A percentile compares a stretch with the other conserved stretches of the same genome.
phyloP scores from a whole-genome alignment of 2,329 filamentous ascomycete species.

The Pseudocercospora macadamiae region DNA sequence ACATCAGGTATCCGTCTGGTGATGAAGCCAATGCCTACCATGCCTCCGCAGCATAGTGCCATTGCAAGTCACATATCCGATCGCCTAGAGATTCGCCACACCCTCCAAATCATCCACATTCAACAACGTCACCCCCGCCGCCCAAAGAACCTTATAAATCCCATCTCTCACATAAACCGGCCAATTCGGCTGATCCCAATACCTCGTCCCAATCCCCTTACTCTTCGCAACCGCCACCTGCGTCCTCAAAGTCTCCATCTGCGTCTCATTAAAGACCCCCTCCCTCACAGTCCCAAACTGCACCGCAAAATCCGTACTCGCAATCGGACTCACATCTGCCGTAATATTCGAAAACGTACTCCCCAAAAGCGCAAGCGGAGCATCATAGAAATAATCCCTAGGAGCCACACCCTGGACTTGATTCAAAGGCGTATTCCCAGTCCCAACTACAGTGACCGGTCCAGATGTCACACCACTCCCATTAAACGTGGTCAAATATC shows the following conservation, averaged over 20 bases:
- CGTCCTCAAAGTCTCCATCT: conserved; percentile 53
- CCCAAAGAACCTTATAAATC: conserved; percentile 60
- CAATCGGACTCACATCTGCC: conserved; percentile 55
- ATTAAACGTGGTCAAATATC: conserved; percentile 58
- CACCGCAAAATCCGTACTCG: conserved; percentile 54
- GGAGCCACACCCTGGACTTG: conserved; percentile 51
- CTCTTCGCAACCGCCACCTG: conserved; percentile 59
- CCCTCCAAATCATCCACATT: conserved; percentile 67
- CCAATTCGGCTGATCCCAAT: conserved; percentile 66
- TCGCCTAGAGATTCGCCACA: conserved; percentile 48
- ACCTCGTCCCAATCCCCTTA: conserved; percentile 62
- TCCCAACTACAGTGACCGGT: conserved; percentile 65
- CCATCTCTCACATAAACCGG: conserved; percentile 61
- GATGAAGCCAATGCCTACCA: background rate
- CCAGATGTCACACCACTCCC: conserved; percentile 50
- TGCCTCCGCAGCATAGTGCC: background rate
- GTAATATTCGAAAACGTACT: conserved; percentile 51
- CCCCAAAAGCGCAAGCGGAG: conserved; percentile 52
- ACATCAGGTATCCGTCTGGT: background rate
- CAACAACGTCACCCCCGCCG: conserved; percentile 62
- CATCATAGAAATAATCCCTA: conserved; percentile 62
- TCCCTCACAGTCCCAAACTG: conserved; percentile 45
- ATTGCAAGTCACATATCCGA: no score
- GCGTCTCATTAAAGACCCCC: conserved; percentile 48
- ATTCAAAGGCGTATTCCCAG: conserved; percentile 56